Conservation (phyloP, 495 filamentous ascomycete genomes). For the Aspergillus bridgeri region DNA sequence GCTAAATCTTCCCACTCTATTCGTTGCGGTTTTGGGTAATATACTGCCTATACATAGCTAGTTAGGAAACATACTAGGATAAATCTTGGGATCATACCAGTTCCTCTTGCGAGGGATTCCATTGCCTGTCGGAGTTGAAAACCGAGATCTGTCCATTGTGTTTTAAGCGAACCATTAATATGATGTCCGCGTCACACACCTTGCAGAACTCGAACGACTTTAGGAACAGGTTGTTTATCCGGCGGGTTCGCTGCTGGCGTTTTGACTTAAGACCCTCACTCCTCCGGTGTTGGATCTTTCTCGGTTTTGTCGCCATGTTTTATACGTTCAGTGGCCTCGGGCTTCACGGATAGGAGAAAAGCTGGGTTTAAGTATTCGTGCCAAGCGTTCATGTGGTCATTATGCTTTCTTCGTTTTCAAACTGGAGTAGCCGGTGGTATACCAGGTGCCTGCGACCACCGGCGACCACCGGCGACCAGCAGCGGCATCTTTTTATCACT, state of each 20-base stretch:
- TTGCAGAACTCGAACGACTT: neutral
- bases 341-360: neutral
- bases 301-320: neutral
- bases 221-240: neutral
- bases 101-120: neutral
- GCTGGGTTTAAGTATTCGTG: neutral
- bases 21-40: neutral
- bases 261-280: neutral
- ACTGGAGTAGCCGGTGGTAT: neutral
- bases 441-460: neutral
- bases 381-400: neutral
- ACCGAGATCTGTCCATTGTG: neutral
- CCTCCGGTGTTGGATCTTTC: neutral
- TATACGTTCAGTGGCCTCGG: neutral
- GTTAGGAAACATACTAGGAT: neutral
- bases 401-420: neutral
- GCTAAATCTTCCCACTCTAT: neutral
- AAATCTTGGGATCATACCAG: neutral
- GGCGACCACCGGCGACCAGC: neutral
- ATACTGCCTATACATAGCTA: neutral
- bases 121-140: neutral
- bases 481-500: neutral
- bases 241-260: neutral
- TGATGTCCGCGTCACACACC: neutral
- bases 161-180: neutral